Evolutionary conservation across 306 rosid genomes (phyloP), one percentile per base, ranked within the genome.

Genomic region (Hylodesmum podocarpum): DNA sequence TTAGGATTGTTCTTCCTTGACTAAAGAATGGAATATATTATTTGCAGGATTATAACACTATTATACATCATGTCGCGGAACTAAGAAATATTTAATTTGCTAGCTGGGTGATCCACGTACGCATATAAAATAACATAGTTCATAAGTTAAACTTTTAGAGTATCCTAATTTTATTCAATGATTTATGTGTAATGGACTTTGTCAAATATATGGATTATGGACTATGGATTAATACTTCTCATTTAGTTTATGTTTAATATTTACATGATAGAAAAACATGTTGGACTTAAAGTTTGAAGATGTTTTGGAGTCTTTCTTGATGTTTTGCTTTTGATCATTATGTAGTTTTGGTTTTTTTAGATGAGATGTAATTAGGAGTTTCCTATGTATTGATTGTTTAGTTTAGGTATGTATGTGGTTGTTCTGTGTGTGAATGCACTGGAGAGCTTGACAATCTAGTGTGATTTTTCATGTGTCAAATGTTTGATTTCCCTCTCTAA

Each of bases 1-100:
- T 73, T 57, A 25, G 68, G 29, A 40, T 57, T 61, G 36, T 33
- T 61, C n/a, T n/a, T 34, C n/a, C 50, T 62, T 63, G 51, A n/a
- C 65, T n/a, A 64, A 76, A 64, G 63, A 19, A 36, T 33, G 39
- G 80, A 76, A 49, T 51, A 22, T 47, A 49, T 76, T 64, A 63
- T 76, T 63, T 76, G 64, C 6, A 62, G 25, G 37, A 21, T 39
- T 36, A 25, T 13, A 61, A 72, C 15, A 24, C 18, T 36, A 12
- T 54, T 57, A 57, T 46, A 13, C 16, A 40, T n/a, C 22, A 58
- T 25, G 34, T n/a, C 62, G 12, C 6, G 8, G 12, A 54, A 36
- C 53, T 34, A 15, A 39, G 13, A 24, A 11, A 54, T 11, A 11
- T 4, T 33, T 24, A 24, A 11, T 24, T 54, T 54, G 31, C 19